Percentiles rank a stretch among this genome's conserved stretches.
These are phyloP conservation scores for Erysimum pusillum DNA, from an alignment of 441 rosid genomes.

Conservation along the genomic window DNA sequence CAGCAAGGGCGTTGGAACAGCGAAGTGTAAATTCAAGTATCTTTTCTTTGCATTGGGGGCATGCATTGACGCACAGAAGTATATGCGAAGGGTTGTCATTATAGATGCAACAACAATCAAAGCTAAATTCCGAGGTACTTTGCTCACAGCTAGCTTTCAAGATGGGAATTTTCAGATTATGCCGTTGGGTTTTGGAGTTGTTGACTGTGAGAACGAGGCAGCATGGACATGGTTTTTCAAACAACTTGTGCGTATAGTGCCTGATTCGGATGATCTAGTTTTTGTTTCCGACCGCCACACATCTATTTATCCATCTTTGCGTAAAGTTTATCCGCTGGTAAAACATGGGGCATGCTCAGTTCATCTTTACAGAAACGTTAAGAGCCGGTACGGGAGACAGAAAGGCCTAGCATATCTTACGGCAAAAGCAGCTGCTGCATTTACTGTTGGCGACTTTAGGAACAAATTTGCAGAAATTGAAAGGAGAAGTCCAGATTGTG, in stretches of 20 bases:
- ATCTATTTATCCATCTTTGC: too few relatives aligned
- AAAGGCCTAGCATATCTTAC: not conserved
- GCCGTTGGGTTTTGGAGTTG: not conserved
- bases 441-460: not conserved
- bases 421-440: not conserved
- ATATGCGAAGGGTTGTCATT: not conserved
- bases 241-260: not conserved
- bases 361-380: not conserved
- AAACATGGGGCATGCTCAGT: not conserved
- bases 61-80: not conserved
- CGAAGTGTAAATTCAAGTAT: not conserved
- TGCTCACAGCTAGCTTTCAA: not conserved
- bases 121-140: not conserved
- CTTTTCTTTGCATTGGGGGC: not conserved
- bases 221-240: not conserved
- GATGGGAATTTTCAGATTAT: not conserved
- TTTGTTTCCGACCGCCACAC: not conserved
- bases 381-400: not conserved
- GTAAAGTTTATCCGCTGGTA: not conserved
- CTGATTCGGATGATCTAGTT: not conserved
- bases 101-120: not conserved
- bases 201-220: not conserved
- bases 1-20: not conserved
- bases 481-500: not conserved
- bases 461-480: not conserved